Conservation (phyloP, 192 early-diverging fungal species). For the Coemansia sp. region DNA sequence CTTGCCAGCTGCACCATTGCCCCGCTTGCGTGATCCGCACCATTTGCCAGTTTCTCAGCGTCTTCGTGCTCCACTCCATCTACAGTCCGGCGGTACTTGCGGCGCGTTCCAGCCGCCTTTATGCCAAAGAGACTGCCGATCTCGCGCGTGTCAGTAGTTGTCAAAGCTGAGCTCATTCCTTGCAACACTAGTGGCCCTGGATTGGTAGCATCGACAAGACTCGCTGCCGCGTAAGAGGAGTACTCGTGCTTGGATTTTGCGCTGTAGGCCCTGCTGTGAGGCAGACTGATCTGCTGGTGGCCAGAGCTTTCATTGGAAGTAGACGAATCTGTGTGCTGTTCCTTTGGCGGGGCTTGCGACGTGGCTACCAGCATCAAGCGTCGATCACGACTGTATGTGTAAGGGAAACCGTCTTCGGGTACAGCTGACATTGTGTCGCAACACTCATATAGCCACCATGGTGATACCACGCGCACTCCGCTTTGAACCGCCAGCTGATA, state of each 20-base stretch:
- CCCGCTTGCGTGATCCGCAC: background rate
- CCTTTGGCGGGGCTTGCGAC: background rate
- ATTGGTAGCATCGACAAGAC: background rate
- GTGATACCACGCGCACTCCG: constrained; percentile 38
- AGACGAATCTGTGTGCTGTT: background rate
- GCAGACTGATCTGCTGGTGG: background rate
- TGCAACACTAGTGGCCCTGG: background rate
- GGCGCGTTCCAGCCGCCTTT: constrained; percentile 18
- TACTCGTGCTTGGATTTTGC: background rate
- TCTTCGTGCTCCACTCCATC: background rate
- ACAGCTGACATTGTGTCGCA: constrained; percentile 15
- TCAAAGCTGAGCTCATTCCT: background rate
- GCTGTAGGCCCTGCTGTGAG: background rate
- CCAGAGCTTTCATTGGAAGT: background rate
- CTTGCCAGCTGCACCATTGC: background rate
- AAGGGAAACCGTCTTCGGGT: constrained; percentile 34
- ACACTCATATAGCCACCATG: constrained; percentile 53
- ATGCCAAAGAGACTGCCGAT: constrained; percentile 30
- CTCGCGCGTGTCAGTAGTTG: background rate
- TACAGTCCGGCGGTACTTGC: constrained; percentile 24
- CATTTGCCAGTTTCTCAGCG: background rate
- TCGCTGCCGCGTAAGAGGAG: background rate
- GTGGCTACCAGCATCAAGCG: constrained; percentile 29
- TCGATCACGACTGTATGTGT: constrained; percentile 40
- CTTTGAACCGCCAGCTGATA: constrained; percentile 24